These are phyloP conservation scores for Passalora sequoiae DNA, from an alignment of 2,329 filamentous ascomycete species.

Conservation along the genomic window DNA sequence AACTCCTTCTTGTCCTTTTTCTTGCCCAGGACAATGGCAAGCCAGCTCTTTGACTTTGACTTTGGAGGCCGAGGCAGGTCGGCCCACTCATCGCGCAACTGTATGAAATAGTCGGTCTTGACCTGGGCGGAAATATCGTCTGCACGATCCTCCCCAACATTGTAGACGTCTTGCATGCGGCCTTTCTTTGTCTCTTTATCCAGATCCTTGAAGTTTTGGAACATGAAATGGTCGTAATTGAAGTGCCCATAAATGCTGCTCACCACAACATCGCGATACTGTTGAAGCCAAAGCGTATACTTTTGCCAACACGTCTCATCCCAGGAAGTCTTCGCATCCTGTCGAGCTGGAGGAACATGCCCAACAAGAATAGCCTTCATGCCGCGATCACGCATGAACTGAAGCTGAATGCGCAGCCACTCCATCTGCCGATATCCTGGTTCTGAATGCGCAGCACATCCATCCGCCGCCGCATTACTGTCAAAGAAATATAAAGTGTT, in stretches of 20 bases:
- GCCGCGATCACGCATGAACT: constrained; percentile 71
- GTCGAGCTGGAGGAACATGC: constrained; percentile 87
- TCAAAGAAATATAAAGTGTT: constrained; percentile 90
- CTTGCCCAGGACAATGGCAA: constrained; percentile 28
- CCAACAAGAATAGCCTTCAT: constrained; percentile 95
- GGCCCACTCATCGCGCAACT: constrained; percentile 73
- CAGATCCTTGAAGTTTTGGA: constrained; percentile 79
- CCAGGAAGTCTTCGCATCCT: constrained; percentile 80
- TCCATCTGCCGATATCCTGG: constrained; percentile 94
- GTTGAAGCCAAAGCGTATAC: constrained; percentile 82
- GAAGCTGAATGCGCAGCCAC: constrained; percentile 85
- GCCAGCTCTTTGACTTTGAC: constrained; percentile 21
- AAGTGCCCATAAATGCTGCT: constrained; percentile 84
- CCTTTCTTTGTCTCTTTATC: constrained; percentile 52
- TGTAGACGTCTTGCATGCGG: constrained; percentile 31
- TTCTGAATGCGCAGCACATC: constrained; percentile 71
- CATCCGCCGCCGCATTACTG: constrained; percentile 88
- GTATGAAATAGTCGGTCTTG: constrained; percentile 73
- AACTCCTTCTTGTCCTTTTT: constrained; percentile 41
- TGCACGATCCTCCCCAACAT: constrained; percentile 8
- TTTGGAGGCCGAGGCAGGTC: constrained; percentile 57
- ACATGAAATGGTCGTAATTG: constrained; percentile 96
- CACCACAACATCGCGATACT: constrained; percentile 85
- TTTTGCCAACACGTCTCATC: constrained; percentile 98
- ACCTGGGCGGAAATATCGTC: constrained; percentile 58